These are phyloP conservation scores for Parietichytrium sp. DNA, from an alignment of 108 stramenopile genomes.

Conservation along the genomic window DNA sequence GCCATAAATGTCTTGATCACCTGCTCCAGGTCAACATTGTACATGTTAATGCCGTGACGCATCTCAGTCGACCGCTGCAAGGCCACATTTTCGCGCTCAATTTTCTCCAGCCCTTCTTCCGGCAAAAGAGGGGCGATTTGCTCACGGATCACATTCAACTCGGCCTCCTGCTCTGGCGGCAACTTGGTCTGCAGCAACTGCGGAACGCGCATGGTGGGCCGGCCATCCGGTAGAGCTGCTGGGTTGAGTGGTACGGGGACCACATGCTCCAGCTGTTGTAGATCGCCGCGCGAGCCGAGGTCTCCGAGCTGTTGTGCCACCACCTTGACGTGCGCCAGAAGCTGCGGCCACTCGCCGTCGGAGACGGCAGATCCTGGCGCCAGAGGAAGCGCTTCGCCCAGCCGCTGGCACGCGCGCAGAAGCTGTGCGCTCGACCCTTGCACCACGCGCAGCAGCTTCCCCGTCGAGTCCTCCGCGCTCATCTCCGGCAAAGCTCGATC, in stretches of 20 bases:
- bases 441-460: conserved; percentile 25
- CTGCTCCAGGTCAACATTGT: conserved; percentile 15
- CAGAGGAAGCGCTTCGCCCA: background rate
- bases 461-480: no score
- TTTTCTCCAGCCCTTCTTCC: conserved; percentile 11
- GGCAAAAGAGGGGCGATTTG: background rate
- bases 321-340: background rate
- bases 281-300: background rate
- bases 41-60: background rate
- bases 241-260: conserved; percentile 7
- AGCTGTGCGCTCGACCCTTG: background rate
- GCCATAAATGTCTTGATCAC: background rate
- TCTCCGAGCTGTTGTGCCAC: conserved; percentile 13
- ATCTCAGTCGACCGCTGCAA: background rate
- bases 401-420: background rate
- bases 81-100: conserved; percentile 26
- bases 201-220: conserved; percentile 5
- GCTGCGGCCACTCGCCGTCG: conserved; percentile 10
- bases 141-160: background rate
- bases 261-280: conserved; percentile 5
- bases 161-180: conserved; percentile 36
- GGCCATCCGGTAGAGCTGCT: conserved; percentile 12
- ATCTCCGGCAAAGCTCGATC: no score
- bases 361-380: background rate
- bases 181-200: background rate